Percentiles rank a stretch among this genome's conserved stretches.
These are phyloP conservation scores for Incumbomyces delicatus DNA, from an alignment of 2,329 filamentous ascomycete species.

Conservation along the genomic window DNA sequence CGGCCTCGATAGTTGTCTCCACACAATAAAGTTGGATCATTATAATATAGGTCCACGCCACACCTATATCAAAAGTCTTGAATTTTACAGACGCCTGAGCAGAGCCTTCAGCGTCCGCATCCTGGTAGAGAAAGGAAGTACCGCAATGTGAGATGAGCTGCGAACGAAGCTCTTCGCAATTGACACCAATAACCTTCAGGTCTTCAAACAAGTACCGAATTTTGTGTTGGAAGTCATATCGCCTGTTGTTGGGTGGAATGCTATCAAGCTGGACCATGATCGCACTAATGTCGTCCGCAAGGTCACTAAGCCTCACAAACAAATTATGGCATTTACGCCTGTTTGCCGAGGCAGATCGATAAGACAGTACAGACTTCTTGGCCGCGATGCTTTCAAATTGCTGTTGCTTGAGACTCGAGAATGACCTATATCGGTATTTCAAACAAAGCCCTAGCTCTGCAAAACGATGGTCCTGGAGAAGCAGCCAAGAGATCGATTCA, in stretches of 20 bases:
- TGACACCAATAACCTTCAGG: neutral
- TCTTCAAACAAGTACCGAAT: neutral
- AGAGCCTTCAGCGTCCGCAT: neutral
- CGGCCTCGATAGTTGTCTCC: constrained; percentile 1
- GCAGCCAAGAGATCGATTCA: constrained; percentile 1
- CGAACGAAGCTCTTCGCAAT: neutral
- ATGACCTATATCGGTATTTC: constrained; percentile 3
- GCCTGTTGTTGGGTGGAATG: neutral
- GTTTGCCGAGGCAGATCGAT: neutral
- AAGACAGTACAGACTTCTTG: neutral
- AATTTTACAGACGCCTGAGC: neutral
- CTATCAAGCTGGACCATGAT: constrained; percentile 5
- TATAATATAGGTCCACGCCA: constrained; percentile 2
- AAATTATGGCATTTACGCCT: neutral
- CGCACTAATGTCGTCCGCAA: constrained; percentile 2
- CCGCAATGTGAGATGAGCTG: neutral
- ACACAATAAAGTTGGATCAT: constrained; percentile 2
- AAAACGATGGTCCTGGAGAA: constrained; percentile 10
- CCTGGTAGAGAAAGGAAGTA: neutral
- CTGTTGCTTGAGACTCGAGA: neutral
- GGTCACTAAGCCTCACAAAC: neutral
- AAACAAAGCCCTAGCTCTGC: constrained; percentile 7
- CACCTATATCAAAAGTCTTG: constrained; percentile 6
- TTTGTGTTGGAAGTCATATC: neutral
- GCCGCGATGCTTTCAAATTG: neutral